Conservation (phyloP, 1,284 basidiomycete genomes). For the Chondrostereum purpureum region DNA sequence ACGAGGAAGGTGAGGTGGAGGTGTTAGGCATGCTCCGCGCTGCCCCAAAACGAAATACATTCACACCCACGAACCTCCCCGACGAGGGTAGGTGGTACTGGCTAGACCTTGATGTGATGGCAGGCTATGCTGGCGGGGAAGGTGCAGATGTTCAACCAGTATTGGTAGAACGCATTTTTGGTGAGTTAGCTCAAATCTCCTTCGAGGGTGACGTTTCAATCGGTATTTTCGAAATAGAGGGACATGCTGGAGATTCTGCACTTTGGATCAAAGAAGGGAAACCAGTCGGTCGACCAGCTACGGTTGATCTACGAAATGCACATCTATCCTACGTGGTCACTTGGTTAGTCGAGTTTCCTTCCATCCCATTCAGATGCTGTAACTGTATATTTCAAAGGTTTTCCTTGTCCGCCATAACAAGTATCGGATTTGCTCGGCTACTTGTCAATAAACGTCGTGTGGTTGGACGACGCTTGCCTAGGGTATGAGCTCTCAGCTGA, state of each 20-base stretch:
- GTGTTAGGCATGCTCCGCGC: constrained; percentile 73
- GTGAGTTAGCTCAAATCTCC: constrained; percentile 34
- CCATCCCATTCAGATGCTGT: constrained; percentile 4
- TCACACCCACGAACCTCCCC: constrained; percentile 87
- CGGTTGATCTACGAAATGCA: constrained; percentile 88
- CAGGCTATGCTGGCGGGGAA: constrained; percentile 71
- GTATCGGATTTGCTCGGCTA: constrained; percentile 56
- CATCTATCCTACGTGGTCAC: constrained; percentile 95
- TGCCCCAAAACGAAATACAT: constrained; percentile 64
- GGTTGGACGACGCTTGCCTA: constrained; percentile 33
- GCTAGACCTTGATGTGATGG: constrained; percentile 81
- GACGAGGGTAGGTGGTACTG: constrained; percentile 87
- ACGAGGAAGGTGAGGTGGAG: constrained; percentile 52
- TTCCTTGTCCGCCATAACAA: constrained; percentile 62
- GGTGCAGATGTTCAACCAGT: constrained; percentile 73
- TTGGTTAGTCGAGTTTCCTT: constrained; percentile 52
- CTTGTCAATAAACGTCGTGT: constrained; percentile 40
- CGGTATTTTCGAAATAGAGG: constrained; percentile 46
- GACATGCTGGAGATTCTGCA: constrained; percentile 67
- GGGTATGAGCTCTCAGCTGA: constrained; percentile 9
- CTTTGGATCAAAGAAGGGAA: constrained; percentile 65
- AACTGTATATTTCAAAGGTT: too few relatives aligned
- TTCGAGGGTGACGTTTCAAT: too few relatives aligned
- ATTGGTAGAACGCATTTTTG: constrained; percentile 80
- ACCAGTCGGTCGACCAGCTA: constrained; percentile 81